Conservation (phyloP, 495 filamentous ascomycete species). For the Penicillium canariense region DNA sequence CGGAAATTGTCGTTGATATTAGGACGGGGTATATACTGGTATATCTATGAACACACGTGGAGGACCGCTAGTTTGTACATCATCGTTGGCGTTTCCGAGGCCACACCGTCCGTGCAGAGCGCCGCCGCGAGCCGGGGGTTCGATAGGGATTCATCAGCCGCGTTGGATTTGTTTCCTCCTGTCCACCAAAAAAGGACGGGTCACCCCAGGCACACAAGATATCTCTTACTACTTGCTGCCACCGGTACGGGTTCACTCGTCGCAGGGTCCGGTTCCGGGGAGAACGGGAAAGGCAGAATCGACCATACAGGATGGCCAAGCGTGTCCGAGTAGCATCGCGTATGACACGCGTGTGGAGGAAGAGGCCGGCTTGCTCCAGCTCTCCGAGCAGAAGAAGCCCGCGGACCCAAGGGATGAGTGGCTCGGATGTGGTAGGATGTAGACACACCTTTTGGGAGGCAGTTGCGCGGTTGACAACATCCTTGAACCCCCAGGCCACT, state of each 20-base stretch:
- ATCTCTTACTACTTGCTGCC: slow-evolving; percentile 30
- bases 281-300: slow-evolving; percentile 24
- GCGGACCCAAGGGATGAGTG: slow-evolving; percentile 43
- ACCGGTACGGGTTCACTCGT: slow-evolving; percentile 32
- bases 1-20: background rate
- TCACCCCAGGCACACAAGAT: slow-evolving; percentile 38
- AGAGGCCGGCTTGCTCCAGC: slow-evolving; percentile 45
- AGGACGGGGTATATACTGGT: background rate
- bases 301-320: slow-evolving; percentile 50
- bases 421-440: slow-evolving; percentile 10
- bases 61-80: background rate
- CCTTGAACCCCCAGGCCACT: slow-evolving; percentile 59
- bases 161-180: slow-evolving; percentile 11
- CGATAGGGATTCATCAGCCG: slow-evolving; percentile 29
- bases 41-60: background rate
- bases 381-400: slow-evolving; percentile 52
- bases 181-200: slow-evolving; percentile 25
- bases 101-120: background rate
- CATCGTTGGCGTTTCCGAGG: slow-evolving; percentile 1
- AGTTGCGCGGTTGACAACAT: slow-evolving; percentile 25
- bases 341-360: slow-evolving; percentile 36
- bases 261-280: slow-evolving; percentile 39
- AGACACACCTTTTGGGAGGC: slow-evolving; percentile 10
- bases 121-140: background rate
- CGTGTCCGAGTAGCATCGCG: slow-evolving; percentile 46